These are phyloP conservation scores for Fusarium xylarioides DNA, from an alignment of 2,329 filamentous ascomycete species.

Conservation along the genomic window DNA sequence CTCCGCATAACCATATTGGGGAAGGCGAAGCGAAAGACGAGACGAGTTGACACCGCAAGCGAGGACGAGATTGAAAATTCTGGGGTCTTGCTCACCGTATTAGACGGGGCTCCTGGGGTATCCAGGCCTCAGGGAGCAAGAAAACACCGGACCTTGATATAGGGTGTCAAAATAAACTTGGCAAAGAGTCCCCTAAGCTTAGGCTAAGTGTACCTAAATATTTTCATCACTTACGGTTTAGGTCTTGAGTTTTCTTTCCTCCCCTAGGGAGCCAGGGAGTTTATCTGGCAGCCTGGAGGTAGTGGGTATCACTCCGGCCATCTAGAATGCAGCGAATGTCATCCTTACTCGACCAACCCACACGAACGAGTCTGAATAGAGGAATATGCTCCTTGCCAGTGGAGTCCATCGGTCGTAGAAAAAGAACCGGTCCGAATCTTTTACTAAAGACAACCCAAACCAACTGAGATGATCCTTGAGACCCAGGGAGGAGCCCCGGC, in stretches of 20 bases:
- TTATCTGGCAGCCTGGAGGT: neutral
- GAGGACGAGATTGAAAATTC: neutral
- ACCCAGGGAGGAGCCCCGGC: neutral
- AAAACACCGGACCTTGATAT: too few relatives aligned
- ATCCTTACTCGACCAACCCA: slow-evolving; percentile 14
- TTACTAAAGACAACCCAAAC: neutral
- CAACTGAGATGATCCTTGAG: neutral
- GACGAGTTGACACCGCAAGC: neutral
- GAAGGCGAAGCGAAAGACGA: slow-evolving; percentile 11
- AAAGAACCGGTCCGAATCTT: slow-evolving; percentile 38
- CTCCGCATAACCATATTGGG: slow-evolving; percentile 11
- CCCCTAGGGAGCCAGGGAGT: neutral
- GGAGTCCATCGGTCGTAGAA: slow-evolving; percentile 33
- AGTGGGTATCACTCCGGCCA: slow-evolving; percentile 12
- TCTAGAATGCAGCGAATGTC: slow-evolving; percentile 8
- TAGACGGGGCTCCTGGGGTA: neutral
- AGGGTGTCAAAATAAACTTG: too few relatives aligned
- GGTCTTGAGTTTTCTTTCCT: too few relatives aligned
- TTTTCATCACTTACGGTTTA: too few relatives aligned
- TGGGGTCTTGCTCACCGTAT: neutral
- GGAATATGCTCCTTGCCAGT: slow-evolving; percentile 1
- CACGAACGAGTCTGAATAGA: neutral
- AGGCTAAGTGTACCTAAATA: too few relatives aligned
- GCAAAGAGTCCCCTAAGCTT: too few relatives aligned
- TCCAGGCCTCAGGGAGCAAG: too few relatives aligned